phyloP scores from a whole-genome alignment of 169 alveolate genomes.

The Ichthyophthirius multifiliis region DNA sequence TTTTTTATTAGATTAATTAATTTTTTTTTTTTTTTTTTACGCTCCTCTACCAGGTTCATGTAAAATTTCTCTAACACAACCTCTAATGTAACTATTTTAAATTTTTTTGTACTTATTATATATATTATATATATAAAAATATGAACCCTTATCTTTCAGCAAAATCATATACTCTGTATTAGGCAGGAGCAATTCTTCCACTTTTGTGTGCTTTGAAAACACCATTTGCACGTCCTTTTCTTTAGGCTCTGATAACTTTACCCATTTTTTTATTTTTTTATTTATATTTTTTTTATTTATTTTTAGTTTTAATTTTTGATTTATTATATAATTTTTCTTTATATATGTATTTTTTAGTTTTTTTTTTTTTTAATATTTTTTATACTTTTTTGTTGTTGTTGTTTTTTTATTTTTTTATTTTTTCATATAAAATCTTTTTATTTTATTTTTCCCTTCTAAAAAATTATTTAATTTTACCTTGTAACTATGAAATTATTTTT shows the following conservation, averaged over 20 bases:
- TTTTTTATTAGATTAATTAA: no score
- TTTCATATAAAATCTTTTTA: neutral
- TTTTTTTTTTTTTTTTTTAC: no score
- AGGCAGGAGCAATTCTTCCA: conserved; percentile 67
- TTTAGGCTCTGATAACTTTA: conserved; percentile 66
- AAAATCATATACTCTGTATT: conserved; percentile 72
- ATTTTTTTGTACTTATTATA: neutral
- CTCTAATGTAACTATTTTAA: conserved; percentile 93
- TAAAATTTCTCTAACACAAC: conserved; percentile 95
- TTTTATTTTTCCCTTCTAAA: no score
- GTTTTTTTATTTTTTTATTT: neutral
- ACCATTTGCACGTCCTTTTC: conserved; percentile 71
- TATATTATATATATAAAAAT: neutral
- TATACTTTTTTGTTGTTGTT: neutral
- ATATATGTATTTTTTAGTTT: neutral
- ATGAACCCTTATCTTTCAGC: conserved; percentile 72
- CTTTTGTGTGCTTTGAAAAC: conserved; percentile 66
- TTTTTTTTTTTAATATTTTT: no score
- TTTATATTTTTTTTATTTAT: conserved; percentile 7
- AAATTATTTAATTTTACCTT: no score
- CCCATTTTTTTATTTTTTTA: conserved; percentile 49
- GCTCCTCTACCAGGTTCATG: conserved; percentile 99
- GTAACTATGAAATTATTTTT: no score
- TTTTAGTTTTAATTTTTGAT: neutral
- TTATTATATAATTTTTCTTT: conserved; percentile 3